phyloP scores from a whole-genome alignment of 306 rosid species.

The Inga laurina region DNA sequence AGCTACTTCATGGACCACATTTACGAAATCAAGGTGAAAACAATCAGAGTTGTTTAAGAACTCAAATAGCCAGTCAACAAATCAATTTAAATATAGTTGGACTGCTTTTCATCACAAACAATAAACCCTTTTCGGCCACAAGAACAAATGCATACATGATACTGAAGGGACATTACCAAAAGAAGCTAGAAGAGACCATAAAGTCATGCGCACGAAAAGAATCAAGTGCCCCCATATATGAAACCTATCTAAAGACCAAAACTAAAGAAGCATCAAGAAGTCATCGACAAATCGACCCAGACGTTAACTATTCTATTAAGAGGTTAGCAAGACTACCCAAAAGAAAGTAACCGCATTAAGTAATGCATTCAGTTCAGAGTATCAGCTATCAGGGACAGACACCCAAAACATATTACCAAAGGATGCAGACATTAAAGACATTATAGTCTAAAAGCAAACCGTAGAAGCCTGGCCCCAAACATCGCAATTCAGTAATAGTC shows the following conservation, averaged over 20 bases:
- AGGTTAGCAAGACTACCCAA: neutral
- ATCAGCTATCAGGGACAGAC: neutral
- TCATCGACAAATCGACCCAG: neutral
- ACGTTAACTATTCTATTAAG: neutral
- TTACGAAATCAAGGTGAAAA: neutral
- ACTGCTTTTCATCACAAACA: neutral
- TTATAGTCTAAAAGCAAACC: neutral
- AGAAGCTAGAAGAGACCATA: neutral
- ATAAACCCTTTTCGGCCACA: neutral
- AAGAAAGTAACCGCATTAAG: neutral
- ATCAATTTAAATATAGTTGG: neutral
- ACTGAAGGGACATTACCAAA: neutral
- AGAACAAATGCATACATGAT: neutral
- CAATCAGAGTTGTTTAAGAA: neutral
- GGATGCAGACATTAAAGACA: neutral
- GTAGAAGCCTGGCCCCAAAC: neutral
- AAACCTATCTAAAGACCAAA: neutral
- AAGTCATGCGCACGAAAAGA: neutral
- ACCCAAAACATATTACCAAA: conserved; percentile 11
- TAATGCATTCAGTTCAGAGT: neutral
- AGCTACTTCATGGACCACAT: neutral
- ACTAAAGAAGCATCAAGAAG: neutral
- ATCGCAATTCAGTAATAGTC: neutral
- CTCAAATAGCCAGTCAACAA: neutral
- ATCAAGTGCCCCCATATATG: neutral